phyloP scores from a whole-genome alignment of 2,329 filamentous ascomycete genomes.

The Arthrinium phaeospermum region DNA sequence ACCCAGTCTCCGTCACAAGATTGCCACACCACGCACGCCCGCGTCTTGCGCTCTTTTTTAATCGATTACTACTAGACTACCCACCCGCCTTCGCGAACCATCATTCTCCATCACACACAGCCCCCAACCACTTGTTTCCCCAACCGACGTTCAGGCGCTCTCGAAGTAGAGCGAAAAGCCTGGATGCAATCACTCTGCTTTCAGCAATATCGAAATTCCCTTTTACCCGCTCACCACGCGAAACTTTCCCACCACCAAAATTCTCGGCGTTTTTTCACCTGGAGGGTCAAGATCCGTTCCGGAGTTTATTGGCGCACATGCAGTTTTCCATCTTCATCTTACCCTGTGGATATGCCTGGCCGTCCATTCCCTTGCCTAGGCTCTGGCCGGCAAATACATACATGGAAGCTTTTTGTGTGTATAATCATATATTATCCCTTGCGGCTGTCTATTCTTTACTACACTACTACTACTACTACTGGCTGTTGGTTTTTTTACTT shows the following conservation, averaged over 20 bases:
- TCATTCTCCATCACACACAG: not conserved
- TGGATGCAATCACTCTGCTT: constrained; percentile 6
- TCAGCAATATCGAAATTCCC: not conserved
- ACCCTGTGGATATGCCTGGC: not conserved
- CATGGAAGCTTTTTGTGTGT: not conserved
- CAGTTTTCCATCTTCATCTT: constrained; percentile 13
- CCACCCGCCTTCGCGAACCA: not conserved
- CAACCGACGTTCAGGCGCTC: not conserved
- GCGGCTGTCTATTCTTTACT: constrained; percentile 10
- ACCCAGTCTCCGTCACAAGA: constrained; percentile 3
- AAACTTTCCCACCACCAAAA: constrained; percentile 6
- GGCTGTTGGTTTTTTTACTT: not conserved
- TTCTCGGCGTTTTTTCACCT: not conserved
- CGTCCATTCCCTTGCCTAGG: not conserved
- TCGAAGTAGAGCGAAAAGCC: not conserved
- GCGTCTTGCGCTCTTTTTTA: not conserved
- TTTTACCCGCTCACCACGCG: not conserved
- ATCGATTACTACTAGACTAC: not conserved
- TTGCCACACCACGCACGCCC: not conserved
- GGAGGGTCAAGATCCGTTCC: not conserved
- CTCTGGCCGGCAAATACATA: not conserved
- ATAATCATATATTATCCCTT: constrained; percentile 7
- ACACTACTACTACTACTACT: not conserved
- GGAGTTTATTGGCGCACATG: constrained; percentile 14
- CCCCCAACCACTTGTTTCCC: not conserved